phyloP scores from a whole-genome alignment of 1,284 basidiomycete species.

The Pterulicium gracile region DNA sequence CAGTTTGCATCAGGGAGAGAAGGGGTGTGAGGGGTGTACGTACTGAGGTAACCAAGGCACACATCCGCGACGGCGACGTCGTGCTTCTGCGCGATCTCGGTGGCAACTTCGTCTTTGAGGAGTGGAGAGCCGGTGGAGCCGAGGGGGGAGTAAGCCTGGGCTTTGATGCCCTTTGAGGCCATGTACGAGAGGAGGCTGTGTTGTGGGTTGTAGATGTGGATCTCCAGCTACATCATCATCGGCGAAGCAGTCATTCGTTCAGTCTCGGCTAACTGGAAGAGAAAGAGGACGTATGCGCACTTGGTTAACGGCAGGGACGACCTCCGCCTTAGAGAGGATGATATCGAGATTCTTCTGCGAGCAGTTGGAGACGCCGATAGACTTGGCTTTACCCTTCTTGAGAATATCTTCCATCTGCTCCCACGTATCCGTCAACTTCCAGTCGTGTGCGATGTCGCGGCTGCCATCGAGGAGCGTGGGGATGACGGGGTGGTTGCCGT shows the following conservation, averaged over 20 bases:
- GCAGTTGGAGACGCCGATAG: conserved; percentile 71
- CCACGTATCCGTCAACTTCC: conserved; percentile 71
- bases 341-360: conserved; percentile 52
- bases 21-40: conserved; percentile 16
- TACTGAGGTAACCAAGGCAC: conserved; percentile 54
- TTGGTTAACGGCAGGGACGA: conserved; percentile 57
- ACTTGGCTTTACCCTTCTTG: conserved; percentile 60
- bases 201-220: conserved; percentile 73
- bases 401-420: conserved; percentile 69
- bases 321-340: conserved; percentile 42
- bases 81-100: conserved; percentile 56
- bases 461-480: conserved; percentile 59
- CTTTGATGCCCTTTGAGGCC: conserved; percentile 56
- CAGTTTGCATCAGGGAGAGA: background rate
- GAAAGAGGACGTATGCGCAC: conserved; percentile 21
- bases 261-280: conserved; percentile 5
- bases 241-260: background rate
- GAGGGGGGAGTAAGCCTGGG: conserved; percentile 80
- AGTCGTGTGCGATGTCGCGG: conserved; percentile 55
- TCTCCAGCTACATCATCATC: conserved; percentile 40
- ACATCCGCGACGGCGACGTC: conserved; percentile 49
- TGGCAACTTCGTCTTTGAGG: conserved; percentile 55
- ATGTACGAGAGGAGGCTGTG: conserved; percentile 61
- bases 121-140: conserved; percentile 67
- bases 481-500: conserved; percentile 63